These are phyloP conservation scores for Russula virescens DNA, from an alignment of 768 basidiomycete genomes.

Conservation along the genomic window DNA sequence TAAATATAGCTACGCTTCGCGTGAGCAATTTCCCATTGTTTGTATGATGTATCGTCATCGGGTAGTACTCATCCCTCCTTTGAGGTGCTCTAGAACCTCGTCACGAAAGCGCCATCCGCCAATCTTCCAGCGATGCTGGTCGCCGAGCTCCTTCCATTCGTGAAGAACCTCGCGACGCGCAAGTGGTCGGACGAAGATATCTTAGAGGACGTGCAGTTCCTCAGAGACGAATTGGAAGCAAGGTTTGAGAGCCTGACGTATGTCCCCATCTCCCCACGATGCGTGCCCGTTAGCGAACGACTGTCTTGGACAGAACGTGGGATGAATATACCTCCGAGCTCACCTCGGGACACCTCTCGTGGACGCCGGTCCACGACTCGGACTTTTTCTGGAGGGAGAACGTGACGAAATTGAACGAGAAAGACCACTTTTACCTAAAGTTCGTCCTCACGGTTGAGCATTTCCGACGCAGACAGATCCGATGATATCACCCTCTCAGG, in stretches of 20 bases:
- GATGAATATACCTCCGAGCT: conserved; percentile 95
- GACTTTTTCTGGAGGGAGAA: conserved; percentile 99
- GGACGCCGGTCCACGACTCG: conserved; percentile 94
- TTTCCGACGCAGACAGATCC: background rate
- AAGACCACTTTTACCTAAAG: conserved; percentile 81
- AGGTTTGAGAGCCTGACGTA: conserved; percentile 90
- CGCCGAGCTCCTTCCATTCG: conserved; percentile 77
- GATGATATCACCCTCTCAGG: conserved; percentile 41
- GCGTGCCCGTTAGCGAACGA: background rate
- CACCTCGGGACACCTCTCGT: conserved; percentile 82
- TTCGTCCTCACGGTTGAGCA: conserved; percentile 28
- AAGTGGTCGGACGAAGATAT: conserved; percentile 97
- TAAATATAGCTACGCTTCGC: conserved; percentile 86
- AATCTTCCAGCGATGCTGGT: conserved; percentile 94
- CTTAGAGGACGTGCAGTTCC: conserved; percentile 82
- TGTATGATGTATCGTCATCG: background rate
- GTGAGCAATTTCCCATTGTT: conserved; percentile 36
- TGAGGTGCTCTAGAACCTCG: conserved; percentile 59
- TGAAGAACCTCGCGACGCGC: conserved; percentile 71
- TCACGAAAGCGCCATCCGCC: conserved; percentile 79
- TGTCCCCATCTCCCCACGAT: conserved; percentile 29
- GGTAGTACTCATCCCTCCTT: background rate
- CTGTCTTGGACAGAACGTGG: conserved; percentile 59
- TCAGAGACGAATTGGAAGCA: conserved; percentile 77
- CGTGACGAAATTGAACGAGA: conserved; percentile 78